Evolutionary conservation across 192 early-diverging fungal species (phyloP).

Genomic region (Mycoemilia scoparia): DNA sequence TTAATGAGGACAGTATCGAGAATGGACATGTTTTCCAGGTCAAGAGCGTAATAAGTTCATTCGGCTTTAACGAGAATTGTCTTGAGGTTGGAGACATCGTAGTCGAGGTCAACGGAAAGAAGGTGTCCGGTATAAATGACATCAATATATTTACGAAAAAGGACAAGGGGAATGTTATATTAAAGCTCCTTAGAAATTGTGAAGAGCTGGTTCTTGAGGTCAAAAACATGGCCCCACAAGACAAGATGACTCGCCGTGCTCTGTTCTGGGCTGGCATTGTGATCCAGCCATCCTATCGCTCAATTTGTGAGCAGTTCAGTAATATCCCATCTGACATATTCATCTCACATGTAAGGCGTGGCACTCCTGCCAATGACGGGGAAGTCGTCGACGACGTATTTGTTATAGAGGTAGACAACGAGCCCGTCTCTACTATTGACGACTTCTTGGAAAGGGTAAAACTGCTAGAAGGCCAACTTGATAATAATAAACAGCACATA

Average conservation of each 20-base stretch:
- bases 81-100: conserved; percentile 49
- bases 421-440: conserved; percentile 36
- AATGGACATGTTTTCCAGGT: conserved; percentile 38
- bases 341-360: conserved; percentile 34
- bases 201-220: conserved; percentile 43
- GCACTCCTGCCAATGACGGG: conserved; percentile 48
- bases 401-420: conserved; percentile 54
- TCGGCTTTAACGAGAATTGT: conserved; percentile 31
- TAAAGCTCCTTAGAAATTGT: conserved; percentile 46
- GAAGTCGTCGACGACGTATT: too few relatives aligned
- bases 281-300: conserved; percentile 53
- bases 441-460: conserved; percentile 34
- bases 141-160: conserved; percentile 34
- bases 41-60: conserved; percentile 34
- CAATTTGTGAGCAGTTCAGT: conserved; percentile 46
- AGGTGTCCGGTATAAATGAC: conserved; percentile 40
- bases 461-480: too few relatives aligned
- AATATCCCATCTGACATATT: conserved; percentile 45
- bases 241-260: conserved; percentile 41
- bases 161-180: conserved; percentile 34
- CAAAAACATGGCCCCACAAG: conserved; percentile 35
- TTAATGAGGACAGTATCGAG: conserved; percentile 30
- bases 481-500: too few relatives aligned
- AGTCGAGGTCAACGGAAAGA: conserved; percentile 43
- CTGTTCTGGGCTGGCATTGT: conserved; percentile 73